Conservation (phyloP, 257 asterid species). For the Ophiorrhiza pumila region DNA sequence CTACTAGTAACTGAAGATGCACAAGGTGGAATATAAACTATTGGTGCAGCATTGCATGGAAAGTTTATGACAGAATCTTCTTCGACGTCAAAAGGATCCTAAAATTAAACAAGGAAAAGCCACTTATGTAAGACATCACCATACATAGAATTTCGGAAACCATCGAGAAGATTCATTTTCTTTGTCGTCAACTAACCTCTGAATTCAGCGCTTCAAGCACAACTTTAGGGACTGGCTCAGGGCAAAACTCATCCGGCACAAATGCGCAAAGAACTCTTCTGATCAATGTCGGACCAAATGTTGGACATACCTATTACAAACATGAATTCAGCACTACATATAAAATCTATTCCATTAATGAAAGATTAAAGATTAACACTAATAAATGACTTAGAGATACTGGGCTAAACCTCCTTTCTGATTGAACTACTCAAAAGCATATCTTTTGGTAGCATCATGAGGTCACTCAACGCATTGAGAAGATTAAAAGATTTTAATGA, state of each 20-base stretch:
- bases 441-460: conserved; percentile 96
- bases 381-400: conserved; percentile 15
- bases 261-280: conserved; percentile 62
- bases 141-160: not conserved
- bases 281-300: conserved; percentile 56
- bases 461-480: conserved; percentile 80
- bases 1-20: conserved; percentile 34
- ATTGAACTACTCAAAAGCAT: conserved; percentile 56
- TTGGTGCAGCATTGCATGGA: conserved; percentile 61
- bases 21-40: conserved; percentile 53
- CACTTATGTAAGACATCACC: not conserved
- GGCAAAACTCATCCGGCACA: conserved; percentile 78
- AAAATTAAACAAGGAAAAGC: not conserved
- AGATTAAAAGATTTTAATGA: conserved; percentile 60
- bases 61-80: conserved; percentile 43
- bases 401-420: conserved; percentile 61
- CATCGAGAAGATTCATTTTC: not conserved
- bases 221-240: conserved; percentile 60
- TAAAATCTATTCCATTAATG: not conserved
- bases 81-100: conserved; percentile 50
- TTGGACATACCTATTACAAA: conserved; percentile 63
- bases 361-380: not conserved
- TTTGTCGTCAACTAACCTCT: conserved; percentile 39
- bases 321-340: not conserved
- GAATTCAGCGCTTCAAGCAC: conserved; percentile 66